These are phyloP conservation scores for Leptographium galeiforme DNA, from an alignment of 2,329 filamentous ascomycete genomes.

Conservation along the genomic window DNA sequence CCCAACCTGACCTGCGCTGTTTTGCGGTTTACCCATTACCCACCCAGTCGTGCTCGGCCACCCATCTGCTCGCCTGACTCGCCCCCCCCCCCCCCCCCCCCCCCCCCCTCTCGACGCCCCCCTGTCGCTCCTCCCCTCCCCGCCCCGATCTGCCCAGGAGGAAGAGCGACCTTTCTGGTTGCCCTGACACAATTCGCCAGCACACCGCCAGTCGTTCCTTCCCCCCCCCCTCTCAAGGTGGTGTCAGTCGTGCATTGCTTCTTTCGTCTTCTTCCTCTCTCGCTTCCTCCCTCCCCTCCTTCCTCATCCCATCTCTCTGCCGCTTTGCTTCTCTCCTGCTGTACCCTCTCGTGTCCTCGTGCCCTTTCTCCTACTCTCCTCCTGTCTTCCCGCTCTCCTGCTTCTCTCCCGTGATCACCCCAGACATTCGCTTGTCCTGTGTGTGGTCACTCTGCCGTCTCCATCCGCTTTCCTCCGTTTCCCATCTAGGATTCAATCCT, in stretches of 20 bases:
- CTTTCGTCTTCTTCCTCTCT: not conserved
- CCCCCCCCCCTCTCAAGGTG: not conserved
- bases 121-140: not conserved
- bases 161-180: not conserved
- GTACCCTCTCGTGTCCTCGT: not conserved
- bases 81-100: not conserved
- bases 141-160: not conserved
- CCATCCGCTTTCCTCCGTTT: not conserved
- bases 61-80: not conserved
- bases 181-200: constrained; percentile 1
- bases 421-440: constrained; percentile 14
- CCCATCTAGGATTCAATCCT: not conserved
- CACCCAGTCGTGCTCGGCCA: not conserved
- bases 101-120: too few species aligned
- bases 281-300: not conserved
- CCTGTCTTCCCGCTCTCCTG: not conserved
- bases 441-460: constrained; percentile 1
- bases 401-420: not conserved
- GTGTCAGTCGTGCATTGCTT: not conserved
- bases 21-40: not conserved
- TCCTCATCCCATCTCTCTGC: not conserved
- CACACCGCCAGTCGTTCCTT: constrained; percentile 1
- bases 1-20: not conserved
- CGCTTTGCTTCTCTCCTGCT: not conserved
- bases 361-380: not conserved